Percentiles rank a stretch among this genome's conserved stretches.
Evolutionary conservation across 352 stramenopile species (phyloP).

Genomic region (Pythium phragmiticola): DNA sequence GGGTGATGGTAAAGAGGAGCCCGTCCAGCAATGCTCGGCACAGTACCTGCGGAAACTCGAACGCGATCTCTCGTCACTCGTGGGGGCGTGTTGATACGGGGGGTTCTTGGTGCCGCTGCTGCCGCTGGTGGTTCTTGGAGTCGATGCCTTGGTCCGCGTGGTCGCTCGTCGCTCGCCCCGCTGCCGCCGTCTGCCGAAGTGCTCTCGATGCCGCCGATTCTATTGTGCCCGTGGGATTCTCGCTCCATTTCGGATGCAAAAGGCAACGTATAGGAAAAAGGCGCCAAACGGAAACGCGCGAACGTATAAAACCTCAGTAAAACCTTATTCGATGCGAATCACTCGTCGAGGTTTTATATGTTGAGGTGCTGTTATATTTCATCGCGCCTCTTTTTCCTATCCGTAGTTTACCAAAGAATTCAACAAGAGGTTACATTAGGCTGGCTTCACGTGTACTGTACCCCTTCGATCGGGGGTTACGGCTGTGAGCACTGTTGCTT

Average conservation of each 20-base stretch:
- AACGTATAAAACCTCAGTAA: constrained; percentile 15
- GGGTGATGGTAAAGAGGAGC: neutral
- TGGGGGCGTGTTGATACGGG: neutral
- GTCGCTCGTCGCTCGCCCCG: neutral
- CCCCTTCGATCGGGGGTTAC: constrained; percentile 5
- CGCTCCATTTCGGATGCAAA: constrained; percentile 6
- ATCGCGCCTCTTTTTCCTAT: neutral
- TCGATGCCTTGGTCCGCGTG: constrained; percentile 4
- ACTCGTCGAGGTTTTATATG: constrained; percentile 18
- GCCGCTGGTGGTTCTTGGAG: neutral
- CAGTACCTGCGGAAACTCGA: constrained; percentile 5
- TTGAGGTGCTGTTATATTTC: constrained; percentile 4
- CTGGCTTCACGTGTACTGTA: constrained; percentile 3
- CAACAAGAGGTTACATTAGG: neutral
- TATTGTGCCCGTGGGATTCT: neutral
- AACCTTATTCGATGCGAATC: neutral
- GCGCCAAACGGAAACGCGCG: constrained; percentile 11
- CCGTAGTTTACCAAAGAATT: constrained; percentile 5
- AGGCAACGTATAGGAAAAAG: constrained; percentile 27
- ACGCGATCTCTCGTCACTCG: neutral
- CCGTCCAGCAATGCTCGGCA: neutral
- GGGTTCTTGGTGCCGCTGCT: neutral
- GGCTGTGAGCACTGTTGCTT: neutral
- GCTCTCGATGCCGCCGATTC: constrained; percentile 7
- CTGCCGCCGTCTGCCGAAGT: neutral